phyloP scores from a whole-genome alignment of 495 filamentous ascomycete species.

The Staphylotrichum longicolle region DNA sequence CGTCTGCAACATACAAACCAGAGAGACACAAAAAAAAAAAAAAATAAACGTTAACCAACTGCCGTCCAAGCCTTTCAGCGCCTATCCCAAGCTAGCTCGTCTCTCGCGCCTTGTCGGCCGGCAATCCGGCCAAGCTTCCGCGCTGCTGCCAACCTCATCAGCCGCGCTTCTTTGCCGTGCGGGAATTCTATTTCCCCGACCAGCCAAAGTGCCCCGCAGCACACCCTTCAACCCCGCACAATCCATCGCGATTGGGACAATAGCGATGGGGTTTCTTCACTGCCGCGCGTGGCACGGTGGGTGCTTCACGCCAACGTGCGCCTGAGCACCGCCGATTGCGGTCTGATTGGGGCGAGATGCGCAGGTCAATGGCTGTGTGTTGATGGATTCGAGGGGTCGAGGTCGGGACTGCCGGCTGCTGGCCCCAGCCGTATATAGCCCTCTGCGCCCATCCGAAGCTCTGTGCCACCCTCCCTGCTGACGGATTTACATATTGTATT shows the following conservation, averaged over 20 bases:
- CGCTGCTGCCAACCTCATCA: slow-evolving; percentile 3
- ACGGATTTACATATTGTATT: neutral
- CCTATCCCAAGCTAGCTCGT: too few relatives aligned
- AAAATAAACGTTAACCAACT: too few relatives aligned
- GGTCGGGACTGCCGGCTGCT: neutral
- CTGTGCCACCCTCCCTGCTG: slow-evolving; percentile 5
- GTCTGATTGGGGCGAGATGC: neutral
- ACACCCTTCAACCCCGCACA: slow-evolving; percentile 12
- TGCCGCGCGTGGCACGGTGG: slow-evolving; percentile 16
- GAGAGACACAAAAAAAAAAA: too few relatives aligned
- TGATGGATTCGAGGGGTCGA: too few relatives aligned
- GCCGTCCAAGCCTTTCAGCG: too few relatives aligned
- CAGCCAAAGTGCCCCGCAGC: neutral
- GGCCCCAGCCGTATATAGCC: slow-evolving; percentile 3
- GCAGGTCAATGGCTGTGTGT: too few relatives aligned
- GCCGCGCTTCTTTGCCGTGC: neutral
- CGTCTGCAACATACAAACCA: too few relatives aligned
- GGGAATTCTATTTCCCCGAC: slow-evolving; percentile 23
- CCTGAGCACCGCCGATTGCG: slow-evolving; percentile 3
- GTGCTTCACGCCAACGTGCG: neutral
- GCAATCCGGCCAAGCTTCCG: slow-evolving; percentile 14
- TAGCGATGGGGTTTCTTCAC: slow-evolving; percentile 5
- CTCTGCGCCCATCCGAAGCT: neutral
- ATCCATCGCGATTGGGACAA: neutral
- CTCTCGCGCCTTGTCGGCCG: neutral